Conservation (phyloP, 768 basidiomycete genomes). For the Leccinum longicurvipes region DNA sequence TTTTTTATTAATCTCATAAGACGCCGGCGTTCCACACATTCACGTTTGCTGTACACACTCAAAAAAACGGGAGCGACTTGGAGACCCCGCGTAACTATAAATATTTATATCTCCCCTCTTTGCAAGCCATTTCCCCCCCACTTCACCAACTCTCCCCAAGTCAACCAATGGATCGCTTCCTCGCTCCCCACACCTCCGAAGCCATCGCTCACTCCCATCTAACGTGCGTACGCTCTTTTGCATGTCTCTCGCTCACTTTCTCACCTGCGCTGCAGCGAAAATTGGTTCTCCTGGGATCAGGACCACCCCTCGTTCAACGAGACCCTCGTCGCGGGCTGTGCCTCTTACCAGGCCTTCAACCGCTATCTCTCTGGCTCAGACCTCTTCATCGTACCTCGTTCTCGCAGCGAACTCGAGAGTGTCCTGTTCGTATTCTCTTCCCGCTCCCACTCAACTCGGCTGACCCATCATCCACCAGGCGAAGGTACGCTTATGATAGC, state of each 20-base stretch:
- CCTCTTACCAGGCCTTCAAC: slow-evolving; percentile 77
- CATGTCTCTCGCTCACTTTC: slow-evolving; percentile 1
- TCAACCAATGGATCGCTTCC: slow-evolving; percentile 63
- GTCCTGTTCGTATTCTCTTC: slow-evolving; percentile 51
- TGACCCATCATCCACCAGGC: slow-evolving; percentile 37
- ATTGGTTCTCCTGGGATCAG: slow-evolving; percentile 65
- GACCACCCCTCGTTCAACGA: slow-evolving; percentile 70
- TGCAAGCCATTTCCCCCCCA: background rate
- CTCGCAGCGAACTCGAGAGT: slow-evolving; percentile 63
- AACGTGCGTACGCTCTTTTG: slow-evolving; percentile 43
- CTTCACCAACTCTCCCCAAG: background rate
- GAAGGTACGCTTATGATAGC: slow-evolving; percentile 73
- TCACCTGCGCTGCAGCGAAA: slow-evolving; percentile 47
- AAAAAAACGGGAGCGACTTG: slow-evolving; percentile 1
- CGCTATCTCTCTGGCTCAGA: slow-evolving; percentile 71
- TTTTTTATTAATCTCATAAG: background rate
- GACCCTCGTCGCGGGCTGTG: slow-evolving; percentile 69
- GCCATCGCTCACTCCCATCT: slow-evolving; percentile 66
- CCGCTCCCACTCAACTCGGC: background rate
- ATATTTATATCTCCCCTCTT: background rate
- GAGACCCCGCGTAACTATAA: slow-evolving; percentile 6
- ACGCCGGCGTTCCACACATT: slow-evolving; percentile 3
- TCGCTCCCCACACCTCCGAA: slow-evolving; percentile 72
- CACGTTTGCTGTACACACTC: background rate
- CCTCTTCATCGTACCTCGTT: slow-evolving; percentile 66